Percentiles rank a stretch among this genome's conserved stretches.
Evolutionary conservation across 1,284 basidiomycete species (phyloP).

Genomic region (Ganoderma multipileum): DNA sequence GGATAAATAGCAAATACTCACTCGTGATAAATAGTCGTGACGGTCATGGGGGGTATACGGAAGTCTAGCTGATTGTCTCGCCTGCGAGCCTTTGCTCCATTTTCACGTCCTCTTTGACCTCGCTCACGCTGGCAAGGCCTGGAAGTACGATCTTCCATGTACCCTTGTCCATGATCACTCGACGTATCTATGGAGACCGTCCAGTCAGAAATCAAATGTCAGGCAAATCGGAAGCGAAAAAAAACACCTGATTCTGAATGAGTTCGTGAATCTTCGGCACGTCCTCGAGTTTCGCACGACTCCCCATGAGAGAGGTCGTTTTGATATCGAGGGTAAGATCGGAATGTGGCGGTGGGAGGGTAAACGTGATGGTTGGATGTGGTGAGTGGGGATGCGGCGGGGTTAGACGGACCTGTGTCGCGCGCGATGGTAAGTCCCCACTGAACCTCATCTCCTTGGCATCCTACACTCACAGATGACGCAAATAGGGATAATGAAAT

Average conservation of each 20-base stretch:
- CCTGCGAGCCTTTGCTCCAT: constrained; percentile 39
- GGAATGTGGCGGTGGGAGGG: constrained; percentile 51
- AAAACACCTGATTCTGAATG: constrained; percentile 72
- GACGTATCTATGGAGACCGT: constrained; percentile 38
- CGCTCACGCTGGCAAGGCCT: constrained; percentile 57
- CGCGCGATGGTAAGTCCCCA: background rate
- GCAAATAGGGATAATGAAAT: constrained; percentile 81
- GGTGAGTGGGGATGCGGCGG: constrained; percentile 42
- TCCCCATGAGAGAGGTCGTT: constrained; percentile 82
- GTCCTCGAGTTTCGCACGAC: constrained; percentile 82
- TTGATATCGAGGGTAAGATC: constrained; percentile 68
- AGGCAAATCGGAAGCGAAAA: constrained; percentile 34
- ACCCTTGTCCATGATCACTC: constrained; percentile 61
- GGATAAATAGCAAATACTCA: background rate
- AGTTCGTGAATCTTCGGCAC: constrained; percentile 86
- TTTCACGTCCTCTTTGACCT: constrained; percentile 51
- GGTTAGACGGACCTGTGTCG: constrained; percentile 42
- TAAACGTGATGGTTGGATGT: constrained; percentile 60
- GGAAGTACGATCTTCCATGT: constrained; percentile 76
- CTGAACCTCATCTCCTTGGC: background rate
- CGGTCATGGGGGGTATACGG: constrained; percentile 3
- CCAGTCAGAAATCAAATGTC: background rate
- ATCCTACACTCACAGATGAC: constrained; percentile 56
- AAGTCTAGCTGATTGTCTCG: constrained; percentile 11
- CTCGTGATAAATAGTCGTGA: constrained; percentile 17